A percentile compares a stretch with the other conserved stretches of the same genome.
phyloP scores from a whole-genome alignment of 805 yeast species.

The Tetrapisispora phaffii region DNA sequence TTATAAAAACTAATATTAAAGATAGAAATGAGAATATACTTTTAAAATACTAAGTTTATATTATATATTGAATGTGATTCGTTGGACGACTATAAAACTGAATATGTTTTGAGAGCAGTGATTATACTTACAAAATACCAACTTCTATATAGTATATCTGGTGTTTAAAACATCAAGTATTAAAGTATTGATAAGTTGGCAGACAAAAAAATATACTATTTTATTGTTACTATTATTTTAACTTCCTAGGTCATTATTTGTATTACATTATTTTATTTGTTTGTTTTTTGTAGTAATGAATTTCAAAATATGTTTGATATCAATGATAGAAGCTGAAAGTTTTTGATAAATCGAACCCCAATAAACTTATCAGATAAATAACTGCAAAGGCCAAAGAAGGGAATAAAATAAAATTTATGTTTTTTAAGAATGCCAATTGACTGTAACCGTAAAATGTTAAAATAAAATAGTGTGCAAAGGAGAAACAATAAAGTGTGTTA shows the following conservation, averaged over 20 bases:
- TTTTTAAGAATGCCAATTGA: constrained; percentile 56
- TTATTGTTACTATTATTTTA: no score
- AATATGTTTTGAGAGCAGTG: no score
- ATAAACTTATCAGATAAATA: constrained; percentile 48
- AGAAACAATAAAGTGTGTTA: constrained; percentile 64
- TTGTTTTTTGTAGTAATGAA: not conserved
- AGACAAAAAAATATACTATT: no score
- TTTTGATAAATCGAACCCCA: constrained; percentile 66
- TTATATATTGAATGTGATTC: no score
- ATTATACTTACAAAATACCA: no score
- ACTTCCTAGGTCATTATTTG: no score
- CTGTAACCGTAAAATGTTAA: constrained; percentile 86
- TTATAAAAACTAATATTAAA: not conserved
- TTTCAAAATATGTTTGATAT: no score
- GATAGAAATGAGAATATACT: not conserved
- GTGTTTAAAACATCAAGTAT: no score
- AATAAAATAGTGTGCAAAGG: constrained; percentile 65
- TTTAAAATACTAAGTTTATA: not conserved
- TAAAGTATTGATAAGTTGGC: no score
- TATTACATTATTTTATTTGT: not conserved
- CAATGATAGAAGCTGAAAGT: constrained; percentile 27
- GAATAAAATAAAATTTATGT: constrained; percentile 49
- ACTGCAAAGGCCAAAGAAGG: constrained; percentile 56
- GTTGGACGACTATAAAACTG: no score
- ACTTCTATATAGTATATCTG: no score